Percentiles rank a stretch among this genome's conserved stretches.
Evolutionary conservation across 1,284 basidiomycete genomes (phyloP).

Genomic region (Mycena sp.): DNA sequence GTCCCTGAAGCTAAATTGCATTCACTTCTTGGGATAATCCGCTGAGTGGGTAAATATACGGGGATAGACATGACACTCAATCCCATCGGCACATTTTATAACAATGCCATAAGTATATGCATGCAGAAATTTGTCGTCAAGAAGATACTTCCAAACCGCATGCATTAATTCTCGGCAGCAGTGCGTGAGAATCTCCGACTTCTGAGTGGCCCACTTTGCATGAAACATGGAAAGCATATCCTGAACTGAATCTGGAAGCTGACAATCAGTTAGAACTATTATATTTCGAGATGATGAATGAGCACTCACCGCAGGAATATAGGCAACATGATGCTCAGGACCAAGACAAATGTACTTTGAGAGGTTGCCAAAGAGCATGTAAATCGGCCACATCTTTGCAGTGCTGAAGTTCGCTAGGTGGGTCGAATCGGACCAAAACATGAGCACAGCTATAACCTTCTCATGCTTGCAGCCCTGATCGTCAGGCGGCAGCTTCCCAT

Average conservation of each 20-base stretch:
- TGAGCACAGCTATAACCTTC: slow-evolving; percentile 24
- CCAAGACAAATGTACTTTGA: slow-evolving; percentile 26
- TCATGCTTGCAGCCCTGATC: neutral
- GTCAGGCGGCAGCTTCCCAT: neutral
- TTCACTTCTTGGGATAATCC: slow-evolving; percentile 37
- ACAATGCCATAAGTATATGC: slow-evolving; percentile 43
- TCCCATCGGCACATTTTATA: slow-evolving; percentile 40
- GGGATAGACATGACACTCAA: slow-evolving; percentile 19
- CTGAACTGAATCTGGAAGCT: slow-evolving; percentile 33
- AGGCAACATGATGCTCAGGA: slow-evolving; percentile 7
- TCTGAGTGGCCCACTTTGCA: slow-evolving; percentile 23
- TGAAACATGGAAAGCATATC: slow-evolving; percentile 16
- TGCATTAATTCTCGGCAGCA: slow-evolving; percentile 44
- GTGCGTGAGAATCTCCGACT: slow-evolving; percentile 35
- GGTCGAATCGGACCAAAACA: slow-evolving; percentile 33
- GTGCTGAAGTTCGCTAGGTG: slow-evolving; percentile 31
- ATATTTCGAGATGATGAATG: too few species aligned
- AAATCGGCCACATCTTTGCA: slow-evolving; percentile 31
- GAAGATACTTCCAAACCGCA: slow-evolving; percentile 37
- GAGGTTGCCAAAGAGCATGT: slow-evolving; percentile 30
- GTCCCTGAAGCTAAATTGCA: too few species aligned
- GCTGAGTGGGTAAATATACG: slow-evolving; percentile 36
- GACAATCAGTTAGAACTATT: neutral
- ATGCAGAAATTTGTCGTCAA: slow-evolving; percentile 42
- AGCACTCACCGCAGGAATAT: slow-evolving; percentile 6